Conservation (phyloP, 176 grass and related monocot genomes). For the Juncus inflexus region DNA sequence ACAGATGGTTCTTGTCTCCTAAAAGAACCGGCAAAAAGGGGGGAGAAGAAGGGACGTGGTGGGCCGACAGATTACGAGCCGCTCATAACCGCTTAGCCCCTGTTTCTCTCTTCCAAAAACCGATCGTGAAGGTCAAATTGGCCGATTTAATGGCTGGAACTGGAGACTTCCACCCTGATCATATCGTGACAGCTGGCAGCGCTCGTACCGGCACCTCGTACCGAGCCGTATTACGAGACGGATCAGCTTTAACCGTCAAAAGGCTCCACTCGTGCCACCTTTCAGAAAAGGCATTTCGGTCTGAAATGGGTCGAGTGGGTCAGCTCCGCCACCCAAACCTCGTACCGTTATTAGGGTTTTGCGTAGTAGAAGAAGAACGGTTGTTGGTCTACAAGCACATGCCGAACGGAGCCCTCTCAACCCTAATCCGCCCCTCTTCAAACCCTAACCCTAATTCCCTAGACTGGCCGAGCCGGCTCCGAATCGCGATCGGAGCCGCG, state of each 20-base stretch:
- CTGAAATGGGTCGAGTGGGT: conserved; percentile 72
- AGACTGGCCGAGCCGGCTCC: conserved; percentile 65
- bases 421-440: conserved; percentile 41
- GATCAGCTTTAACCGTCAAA: conserved; percentile 84
- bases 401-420: conserved; percentile 57
- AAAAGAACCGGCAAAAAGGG: conserved; percentile 24
- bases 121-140: conserved; percentile 97
- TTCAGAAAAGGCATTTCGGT: conserved; percentile 73
- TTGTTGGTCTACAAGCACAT: conserved; percentile 96
- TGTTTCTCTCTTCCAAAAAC: conserved; percentile 92
- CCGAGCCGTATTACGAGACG: conserved; percentile 70
- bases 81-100: conserved; percentile 69
- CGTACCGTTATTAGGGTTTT: conserved; percentile 89
- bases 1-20: conserved; percentile 48
- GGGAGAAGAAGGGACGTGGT: conserved; percentile 69
- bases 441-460: conserved; percentile 27
- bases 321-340: conserved; percentile 89
- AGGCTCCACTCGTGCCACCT: conserved; percentile 84
- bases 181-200: conserved; percentile 85
- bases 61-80: conserved; percentile 63
- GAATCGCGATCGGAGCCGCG: conserved; percentile 66
- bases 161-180: conserved; percentile 58
- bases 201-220: conserved; percentile 71
- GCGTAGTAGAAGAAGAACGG: conserved; percentile 89
- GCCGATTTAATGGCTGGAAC: conserved; percentile 89